These are phyloP conservation scores for Suhomyces atakaporum DNA, from an alignment of 1,139 yeast species.

Conservation along the genomic window DNA sequence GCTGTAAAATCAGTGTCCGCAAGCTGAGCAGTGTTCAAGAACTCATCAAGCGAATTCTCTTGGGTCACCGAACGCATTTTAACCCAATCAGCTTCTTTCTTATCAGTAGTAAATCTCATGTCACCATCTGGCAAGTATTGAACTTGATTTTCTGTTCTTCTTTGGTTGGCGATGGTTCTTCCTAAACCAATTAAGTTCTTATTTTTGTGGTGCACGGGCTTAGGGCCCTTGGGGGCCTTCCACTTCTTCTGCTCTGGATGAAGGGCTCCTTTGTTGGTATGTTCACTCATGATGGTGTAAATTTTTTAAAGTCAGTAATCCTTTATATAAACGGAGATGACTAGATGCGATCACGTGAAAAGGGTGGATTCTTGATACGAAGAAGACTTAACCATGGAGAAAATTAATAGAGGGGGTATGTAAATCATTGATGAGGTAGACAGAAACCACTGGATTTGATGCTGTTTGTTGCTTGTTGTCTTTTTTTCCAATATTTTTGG, in stretches of 20 bases:
- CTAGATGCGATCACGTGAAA: slow-evolving; percentile 4
- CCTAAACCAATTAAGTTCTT: slow-evolving; percentile 86
- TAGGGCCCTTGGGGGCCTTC: slow-evolving; percentile 86
- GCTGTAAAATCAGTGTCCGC: slow-evolving; percentile 98
- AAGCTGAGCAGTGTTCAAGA: slow-evolving; percentile 88
- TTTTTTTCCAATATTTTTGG: no score
- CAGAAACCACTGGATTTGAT: no score
- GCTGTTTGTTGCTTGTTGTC: no score
- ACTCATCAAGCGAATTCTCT: slow-evolving; percentile 91
- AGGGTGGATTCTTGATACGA: no score
- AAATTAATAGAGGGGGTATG: no score
- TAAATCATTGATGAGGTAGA: no score
- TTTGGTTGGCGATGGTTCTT: slow-evolving; percentile 74
- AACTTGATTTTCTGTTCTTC: slow-evolving; percentile 67
- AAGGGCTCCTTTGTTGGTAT: slow-evolving; percentile 41
- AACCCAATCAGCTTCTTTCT: slow-evolving; percentile 85
- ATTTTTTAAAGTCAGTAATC: slow-evolving; percentile 7
- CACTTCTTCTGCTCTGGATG: slow-evolving; percentile 53
- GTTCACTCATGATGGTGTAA: slow-evolving; percentile 13
- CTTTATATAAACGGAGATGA: slow-evolving; percentile 1
- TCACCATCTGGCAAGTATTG: slow-evolving; percentile 83
- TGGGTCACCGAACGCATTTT: slow-evolving; percentile 92
- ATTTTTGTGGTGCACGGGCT: slow-evolving; percentile 80
- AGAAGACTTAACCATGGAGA: no score
- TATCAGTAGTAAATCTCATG: slow-evolving; percentile 78